phyloP scores from a whole-genome alignment of 495 filamentous ascomycete species.

The Lichina pygmaea region DNA sequence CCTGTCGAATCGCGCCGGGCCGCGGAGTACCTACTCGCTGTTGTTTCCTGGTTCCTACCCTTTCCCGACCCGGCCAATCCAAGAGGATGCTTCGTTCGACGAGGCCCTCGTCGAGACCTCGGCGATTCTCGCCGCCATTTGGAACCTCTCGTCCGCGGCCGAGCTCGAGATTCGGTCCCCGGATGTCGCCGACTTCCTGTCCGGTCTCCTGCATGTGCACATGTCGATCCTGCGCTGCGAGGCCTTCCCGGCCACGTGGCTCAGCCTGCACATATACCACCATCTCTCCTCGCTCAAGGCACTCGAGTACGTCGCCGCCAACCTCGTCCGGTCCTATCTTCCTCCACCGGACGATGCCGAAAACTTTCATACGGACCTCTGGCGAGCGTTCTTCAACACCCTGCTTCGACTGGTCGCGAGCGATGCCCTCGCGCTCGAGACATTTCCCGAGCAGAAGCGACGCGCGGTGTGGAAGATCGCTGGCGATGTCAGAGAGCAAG shows the following conservation, averaged over 20 bases:
- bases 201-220: constrained; percentile 52
- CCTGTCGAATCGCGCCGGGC: constrained; percentile 29
- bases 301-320: constrained; percentile 55
- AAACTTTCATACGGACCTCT: constrained; percentile 73
- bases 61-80: constrained; percentile 48
- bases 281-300: constrained; percentile 74
- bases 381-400: constrained; percentile 78
- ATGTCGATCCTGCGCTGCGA: constrained; percentile 73
- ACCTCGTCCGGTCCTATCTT: constrained; percentile 52
- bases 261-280: constrained; percentile 84
- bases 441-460: constrained; percentile 89
- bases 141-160: constrained; percentile 39
- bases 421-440: constrained; percentile 71
- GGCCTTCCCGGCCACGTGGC: constrained; percentile 71
- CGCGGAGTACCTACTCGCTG: constrained; percentile 47
- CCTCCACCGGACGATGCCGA: constrained; percentile 82
- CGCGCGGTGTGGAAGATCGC: constrained; percentile 97
- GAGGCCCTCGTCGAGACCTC: constrained; percentile 77
- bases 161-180: constrained; percentile 44
- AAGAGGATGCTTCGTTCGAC: constrained; percentile 40
- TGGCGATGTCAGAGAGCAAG: constrained; percentile 80
- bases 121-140: constrained; percentile 57
- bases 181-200: constrained; percentile 48
- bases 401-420: constrained; percentile 74
- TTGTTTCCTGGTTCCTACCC: constrained; percentile 80